Conservation (phyloP, 371 early-diverging fungal species). For the Actinomortierella ambigua region DNA sequence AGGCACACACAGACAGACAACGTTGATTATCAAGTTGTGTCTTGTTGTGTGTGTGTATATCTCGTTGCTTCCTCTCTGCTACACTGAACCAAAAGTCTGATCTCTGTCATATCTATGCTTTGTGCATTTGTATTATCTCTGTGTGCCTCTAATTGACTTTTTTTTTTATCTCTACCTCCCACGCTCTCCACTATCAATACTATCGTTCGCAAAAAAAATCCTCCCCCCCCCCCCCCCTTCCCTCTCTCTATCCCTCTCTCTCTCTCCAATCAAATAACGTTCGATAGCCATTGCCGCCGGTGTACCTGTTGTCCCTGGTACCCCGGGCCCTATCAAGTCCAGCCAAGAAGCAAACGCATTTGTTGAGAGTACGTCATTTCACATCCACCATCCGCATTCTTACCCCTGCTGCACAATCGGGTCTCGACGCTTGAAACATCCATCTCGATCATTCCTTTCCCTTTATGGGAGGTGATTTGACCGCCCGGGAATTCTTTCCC, state of each 20-base stretch:
- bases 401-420: no score
- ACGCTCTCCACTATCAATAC: not conserved
- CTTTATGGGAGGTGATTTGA: no score
- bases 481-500: no score
- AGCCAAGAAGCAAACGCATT: slow-evolving; percentile 73
- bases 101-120: not conserved
- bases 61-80: no score
- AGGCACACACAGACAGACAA: slow-evolving; percentile 1
- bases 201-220: no score
- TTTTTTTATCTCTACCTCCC: not conserved
- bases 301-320: slow-evolving; percentile 89
- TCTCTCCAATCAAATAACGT: not conserved
- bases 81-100: no score
- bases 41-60: no score
- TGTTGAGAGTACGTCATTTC: slow-evolving; percentile 49
- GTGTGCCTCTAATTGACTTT: not conserved
- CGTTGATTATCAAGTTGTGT: no score
- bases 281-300: slow-evolving; percentile 72
- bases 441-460: no score
- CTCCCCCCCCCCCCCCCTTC: not conserved
- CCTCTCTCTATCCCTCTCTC: slow-evolving; percentile 1
- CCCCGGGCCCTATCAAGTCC: slow-evolving; percentile 82
- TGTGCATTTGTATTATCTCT: not conserved
- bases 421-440: no score
- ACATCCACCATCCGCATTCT: no score